These are phyloP conservation scores for Mycena polygramma DNA, from an alignment of 768 basidiomycete species.

Conservation along the genomic window DNA sequence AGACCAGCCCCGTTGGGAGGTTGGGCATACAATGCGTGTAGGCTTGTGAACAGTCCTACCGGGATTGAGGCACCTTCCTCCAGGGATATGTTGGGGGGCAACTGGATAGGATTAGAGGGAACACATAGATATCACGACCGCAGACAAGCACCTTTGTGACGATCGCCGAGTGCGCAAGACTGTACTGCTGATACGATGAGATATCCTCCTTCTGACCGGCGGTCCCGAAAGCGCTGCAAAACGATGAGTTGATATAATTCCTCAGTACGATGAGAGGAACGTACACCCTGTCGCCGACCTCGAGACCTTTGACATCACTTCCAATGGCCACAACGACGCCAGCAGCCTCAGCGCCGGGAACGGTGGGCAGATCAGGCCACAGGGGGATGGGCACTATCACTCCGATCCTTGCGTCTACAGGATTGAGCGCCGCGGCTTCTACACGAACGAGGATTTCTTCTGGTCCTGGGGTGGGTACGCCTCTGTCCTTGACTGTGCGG, in stretches of 20 bases:
- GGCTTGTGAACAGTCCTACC: conserved; percentile 35
- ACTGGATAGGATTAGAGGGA: neutral
- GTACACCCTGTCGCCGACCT: conserved; percentile 68
- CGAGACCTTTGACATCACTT: conserved; percentile 62
- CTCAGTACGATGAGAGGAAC: conserved; percentile 33
- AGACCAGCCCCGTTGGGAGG: conserved; percentile 56
- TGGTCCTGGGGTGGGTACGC: conserved; percentile 58
- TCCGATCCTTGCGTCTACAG: conserved; percentile 42
- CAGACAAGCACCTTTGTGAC: conserved; percentile 9
- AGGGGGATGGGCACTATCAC: conserved; percentile 17
- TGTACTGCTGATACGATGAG: conserved; percentile 20
- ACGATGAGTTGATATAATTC: conserved; percentile 6
- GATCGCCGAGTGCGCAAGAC: conserved; percentile 21
- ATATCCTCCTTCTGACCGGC: conserved; percentile 19
- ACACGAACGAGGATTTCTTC: conserved; percentile 64
- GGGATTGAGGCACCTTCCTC: conserved; percentile 24
- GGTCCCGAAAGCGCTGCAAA: conserved; percentile 24
- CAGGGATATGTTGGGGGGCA: conserved; percentile 21
- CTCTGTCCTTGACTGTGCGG: conserved; percentile 27
- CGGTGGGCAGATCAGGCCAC: conserved; percentile 48
- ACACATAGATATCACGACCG: neutral
- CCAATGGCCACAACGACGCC: conserved; percentile 67
- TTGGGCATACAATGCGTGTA: conserved; percentile 61
- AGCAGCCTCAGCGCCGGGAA: conserved; percentile 64
- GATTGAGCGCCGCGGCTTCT: conserved; percentile 63